Base-by-base conservation (phyloP, 2,329 filamentous ascomycete genomes). In the Ascochyta viciae-villosae region DNA sequence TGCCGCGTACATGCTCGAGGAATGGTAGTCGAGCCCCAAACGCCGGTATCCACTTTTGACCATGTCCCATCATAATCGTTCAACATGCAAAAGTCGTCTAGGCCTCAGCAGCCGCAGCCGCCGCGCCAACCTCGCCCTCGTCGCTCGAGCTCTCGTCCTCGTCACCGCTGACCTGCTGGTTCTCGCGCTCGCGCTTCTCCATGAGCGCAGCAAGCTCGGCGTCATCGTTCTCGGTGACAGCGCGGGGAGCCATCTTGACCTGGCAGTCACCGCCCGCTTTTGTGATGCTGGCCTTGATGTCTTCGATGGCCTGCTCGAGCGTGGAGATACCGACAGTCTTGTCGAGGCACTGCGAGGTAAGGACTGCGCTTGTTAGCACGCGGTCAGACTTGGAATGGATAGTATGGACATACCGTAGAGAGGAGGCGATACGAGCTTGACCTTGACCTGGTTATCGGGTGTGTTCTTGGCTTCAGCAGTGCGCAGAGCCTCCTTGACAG, bases 191-290 rank as follows among this genome's bases (percentile, higher is more conserved):
- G 65, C 91, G 89, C 88, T 98, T 97, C 85, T 98, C 95, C 95
- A 99, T 99, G 64, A 99, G 85, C 48, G 94, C 95, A 78, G 97
- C 92, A 64, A 99, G 83, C 79, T 97, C 93, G 24, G 94, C 95
- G 74, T 99, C 95, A 72, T 99, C 96, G 77, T 92, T 96, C 84
- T 98, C 96, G 1, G 95, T 99, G 60, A 99, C 95, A 4, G 96
- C 95, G 87, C 98, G 98, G 66, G 95, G 95, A 71, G 95, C 93
- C 95, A 99, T 99, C 87, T 96, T 96, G 68, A 97, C 89, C 39
- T 89, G 85, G 73, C 94, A 89, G 73, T 87, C 87, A 59, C 95
- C 95, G 50, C 90, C 90, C 0, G 90, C 85, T 41, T 78, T 82
- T 74, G 88, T 86, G 74, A 99, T 99, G 77, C 85, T 92, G 72